Conservation (phyloP, 495 filamentous ascomycete species). For the Diplogelasinospora grovesii region DNA sequence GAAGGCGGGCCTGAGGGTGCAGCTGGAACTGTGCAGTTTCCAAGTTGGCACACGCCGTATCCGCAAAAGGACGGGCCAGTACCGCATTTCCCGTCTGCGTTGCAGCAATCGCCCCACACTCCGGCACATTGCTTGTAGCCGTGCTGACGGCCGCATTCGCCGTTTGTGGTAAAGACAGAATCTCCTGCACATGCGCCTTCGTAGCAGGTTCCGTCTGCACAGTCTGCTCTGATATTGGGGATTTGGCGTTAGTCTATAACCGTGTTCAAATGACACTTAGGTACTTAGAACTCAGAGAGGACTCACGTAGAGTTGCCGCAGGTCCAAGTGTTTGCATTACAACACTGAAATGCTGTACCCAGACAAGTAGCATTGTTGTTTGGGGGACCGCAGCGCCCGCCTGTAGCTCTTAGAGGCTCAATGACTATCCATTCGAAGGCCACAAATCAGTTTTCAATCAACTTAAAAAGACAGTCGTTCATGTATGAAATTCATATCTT, state of each 20-base stretch:
- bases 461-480: not conserved
- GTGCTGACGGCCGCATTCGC: constrained; percentile 20
- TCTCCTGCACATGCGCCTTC: constrained; percentile 21
- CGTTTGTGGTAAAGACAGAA: constrained; percentile 16
- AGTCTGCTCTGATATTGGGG: no score
- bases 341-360: constrained; percentile 18
- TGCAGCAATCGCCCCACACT: constrained; percentile 27
- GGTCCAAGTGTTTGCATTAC: constrained; percentile 21
- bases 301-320: constrained; percentile 22
- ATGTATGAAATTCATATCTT: no score
- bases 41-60: no score
- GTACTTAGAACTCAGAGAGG: no score
- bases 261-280: no score
- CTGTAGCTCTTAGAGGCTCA: constrained; percentile 17
- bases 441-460: no score
- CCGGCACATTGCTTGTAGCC: constrained; percentile 13
- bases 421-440: constrained; percentile 8
- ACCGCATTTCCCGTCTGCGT: constrained; percentile 16
- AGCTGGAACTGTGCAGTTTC: no score
- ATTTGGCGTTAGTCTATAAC: no score
- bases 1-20: no score
- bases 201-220: constrained; percentile 23
- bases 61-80: no score
- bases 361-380: constrained; percentile 28
- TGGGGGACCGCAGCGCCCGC: constrained; percentile 21